Evolutionary conservation across 2,329 filamentous ascomycete species (phyloP), one percentile per base, ranked within the genome.

Genomic region (Fusarium nematophilum): DNA sequence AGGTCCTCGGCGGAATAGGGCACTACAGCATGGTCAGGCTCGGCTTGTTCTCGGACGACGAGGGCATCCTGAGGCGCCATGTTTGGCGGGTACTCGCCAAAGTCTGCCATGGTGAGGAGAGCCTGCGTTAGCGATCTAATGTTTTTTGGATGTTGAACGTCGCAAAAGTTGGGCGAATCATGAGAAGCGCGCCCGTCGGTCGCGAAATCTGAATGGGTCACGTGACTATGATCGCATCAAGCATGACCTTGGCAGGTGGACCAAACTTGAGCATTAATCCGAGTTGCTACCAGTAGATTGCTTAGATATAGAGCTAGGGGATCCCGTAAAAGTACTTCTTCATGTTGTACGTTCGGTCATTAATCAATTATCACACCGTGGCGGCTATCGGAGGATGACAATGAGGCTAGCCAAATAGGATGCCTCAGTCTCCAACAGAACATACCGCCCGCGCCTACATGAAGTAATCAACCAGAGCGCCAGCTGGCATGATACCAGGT

Each of bases 1-100:
- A 94, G 80, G 68, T 91, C 88, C 65, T 91, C 87, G 65, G 89
- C 90, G n/a, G 88, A 88, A 71, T 89, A 89, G 25, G 81, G 80
- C 7, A 86, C 83, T 18, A 88, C 83, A 15, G 83, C 84, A 68
- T 89, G 87, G 57, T 87, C 81, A 27, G 83, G 79, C 48, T 78
- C 78, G 30, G 83, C 78, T 68, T 86, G 79, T 58, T 76, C 71
- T 50, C 86, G 82, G 37, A 86, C 79, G 48, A 88, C 80, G 37
- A 89, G 81, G 37, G 86, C 85, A 70, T 89, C 86, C 69, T 86
- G 81, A 13, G 87, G 85, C 68, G 81, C 81, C 82, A 89, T 87
- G 59, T 89, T 87, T 13, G 87, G 84, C 75, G 86, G 85, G 64
- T 88, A 89, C 45, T 87, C 83, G 62, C 81, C 80, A 63, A 89